Evolutionary conservation across 2,329 filamentous ascomycete species (phyloP).

Genomic region (Ascomycota sp.): DNA sequence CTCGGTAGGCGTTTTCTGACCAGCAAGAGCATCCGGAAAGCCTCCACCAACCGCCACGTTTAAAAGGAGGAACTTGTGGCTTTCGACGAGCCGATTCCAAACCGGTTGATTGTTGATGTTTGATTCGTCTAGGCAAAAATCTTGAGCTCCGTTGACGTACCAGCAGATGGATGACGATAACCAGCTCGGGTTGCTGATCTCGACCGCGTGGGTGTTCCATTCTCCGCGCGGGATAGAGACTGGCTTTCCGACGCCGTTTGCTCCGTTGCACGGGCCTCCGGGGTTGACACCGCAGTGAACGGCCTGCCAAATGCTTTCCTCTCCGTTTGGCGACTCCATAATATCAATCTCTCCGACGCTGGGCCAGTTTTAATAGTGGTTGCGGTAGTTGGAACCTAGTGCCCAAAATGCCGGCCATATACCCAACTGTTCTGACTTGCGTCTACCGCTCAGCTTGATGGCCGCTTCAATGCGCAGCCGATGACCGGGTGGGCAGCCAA

Average conservation of each 20-base stretch:
- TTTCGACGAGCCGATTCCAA: constrained; percentile 11
- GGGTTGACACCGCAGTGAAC: constrained; percentile 18
- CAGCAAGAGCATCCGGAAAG: constrained; percentile 14
- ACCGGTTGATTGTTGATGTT: constrained; percentile 8
- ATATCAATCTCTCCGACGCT: constrained; percentile 21
- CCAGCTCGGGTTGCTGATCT: constrained; percentile 10
- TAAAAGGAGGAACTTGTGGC: constrained; percentile 14
- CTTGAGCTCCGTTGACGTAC: constrained; percentile 11
- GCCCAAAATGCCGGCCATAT: constrained; percentile 27
- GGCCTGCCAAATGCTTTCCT: constrained; percentile 12
- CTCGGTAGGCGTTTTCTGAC: constrained; percentile 11
- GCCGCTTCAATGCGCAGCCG: constrained; percentile 17
- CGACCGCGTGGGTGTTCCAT: constrained; percentile 13
- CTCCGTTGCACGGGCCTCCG: constrained; percentile 20
- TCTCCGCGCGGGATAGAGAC: constrained; percentile 7
- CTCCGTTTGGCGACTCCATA: constrained; percentile 20
- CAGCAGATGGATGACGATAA: constrained; percentile 8
- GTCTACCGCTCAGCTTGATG: constrained; percentile 14
- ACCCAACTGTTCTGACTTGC: constrained; percentile 10
- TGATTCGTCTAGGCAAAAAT: constrained; percentile 8
- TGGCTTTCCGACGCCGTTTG: constrained; percentile 11
- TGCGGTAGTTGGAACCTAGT: constrained; percentile 17
- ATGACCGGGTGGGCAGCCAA: constrained; percentile 11
- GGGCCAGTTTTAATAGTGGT: constrained; percentile 19
- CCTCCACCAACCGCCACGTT: constrained; percentile 18